Base-by-base conservation (phyloP, 108 stramenopile species). In the Pseudonitzschia delicatissima region DNA sequence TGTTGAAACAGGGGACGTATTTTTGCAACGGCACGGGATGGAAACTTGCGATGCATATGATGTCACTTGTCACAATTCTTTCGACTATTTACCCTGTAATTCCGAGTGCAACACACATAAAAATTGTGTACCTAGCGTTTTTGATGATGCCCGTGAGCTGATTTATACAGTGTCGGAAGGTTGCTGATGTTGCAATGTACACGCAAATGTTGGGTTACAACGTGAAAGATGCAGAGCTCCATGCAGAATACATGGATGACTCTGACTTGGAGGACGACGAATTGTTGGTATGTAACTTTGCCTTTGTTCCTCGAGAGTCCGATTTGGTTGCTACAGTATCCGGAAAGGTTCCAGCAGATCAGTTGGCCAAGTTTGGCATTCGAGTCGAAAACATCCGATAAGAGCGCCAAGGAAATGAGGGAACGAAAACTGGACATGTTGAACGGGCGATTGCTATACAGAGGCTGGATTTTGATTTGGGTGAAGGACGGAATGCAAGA, bases 171-270 rank as follows among this genome's bases (percentile, higher is more conserved):
- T 83, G 13, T 81, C 90, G 11, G 86, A 82, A 49, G 87, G 73
- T 28, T 91, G 90, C 52, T n/a, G 80, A 85, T 33, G 65, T 78
- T 53, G 87, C 88, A 21, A 65, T 91, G 47, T 91, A 88, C 77
- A 91, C 85, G 2, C 74, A 81, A 57, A 66, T 76, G n/a, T 74
- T 91, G 50, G 87, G 82, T 7, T 68, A 73, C 36, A 72, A 87
- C 50, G 78, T 81, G 12, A 37, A 76, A 37, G 69, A 77, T 32
- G 33, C 85, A 2, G 32, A 63, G 15, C 49, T 87, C 34, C 60
- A 81, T 23, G 77, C 87, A 1, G 71, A 79, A 57, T 85, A 83
- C 66, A 77, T 71, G 55, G 82, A 88, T 51, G 82, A 83, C 6
- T 64, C 55, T 36, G 62, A 81, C 23, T 58, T 68, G 31, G 37